Evolutionary conservation across 1,284 basidiomycete genomes (phyloP).

Genomic region (Boletus holoroseus): DNA sequence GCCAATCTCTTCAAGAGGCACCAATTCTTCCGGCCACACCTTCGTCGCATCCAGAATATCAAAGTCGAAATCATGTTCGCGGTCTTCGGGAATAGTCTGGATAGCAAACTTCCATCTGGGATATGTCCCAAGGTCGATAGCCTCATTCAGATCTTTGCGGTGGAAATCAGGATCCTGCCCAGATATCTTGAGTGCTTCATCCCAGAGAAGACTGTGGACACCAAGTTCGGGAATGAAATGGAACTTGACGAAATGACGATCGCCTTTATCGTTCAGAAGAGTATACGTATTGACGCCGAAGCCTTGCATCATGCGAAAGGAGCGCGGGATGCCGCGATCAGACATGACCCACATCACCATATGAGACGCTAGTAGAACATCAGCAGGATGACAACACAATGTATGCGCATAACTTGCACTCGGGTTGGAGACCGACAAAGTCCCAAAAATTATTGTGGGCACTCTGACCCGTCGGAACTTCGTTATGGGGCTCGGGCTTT

Average conservation of each 20-base stretch:
- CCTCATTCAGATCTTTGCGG: constrained; percentile 72
- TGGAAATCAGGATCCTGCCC: constrained; percentile 83
- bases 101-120: constrained; percentile 76
- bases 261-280: constrained; percentile 58
- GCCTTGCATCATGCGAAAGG: constrained; percentile 82
- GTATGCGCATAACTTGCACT: constrained; percentile 39
- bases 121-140: constrained; percentile 62
- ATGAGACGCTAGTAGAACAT: constrained; percentile 49
- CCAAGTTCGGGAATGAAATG: constrained; percentile 79
- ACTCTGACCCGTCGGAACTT: constrained; percentile 57
- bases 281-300: constrained; percentile 83
- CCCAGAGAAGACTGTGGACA: constrained; percentile 79
- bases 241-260: constrained; percentile 80
- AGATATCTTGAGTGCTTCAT: constrained; percentile 77
- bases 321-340: constrained; percentile 76
- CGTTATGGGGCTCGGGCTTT: constrained; percentile 76
- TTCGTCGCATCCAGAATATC: constrained; percentile 85
- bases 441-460: constrained; percentile 88
- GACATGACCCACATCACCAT: constrained; percentile 84
- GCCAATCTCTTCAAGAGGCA: constrained; percentile 72
- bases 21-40: constrained; percentile 73
- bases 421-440: constrained; percentile 60
- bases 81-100: constrained; percentile 62
- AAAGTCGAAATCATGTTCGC: constrained; percentile 74
- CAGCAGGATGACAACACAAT: constrained; percentile 4